phyloP scores from a whole-genome alignment of 2,329 filamentous ascomycete genomes.

The Colletotrichum salicis region DNA sequence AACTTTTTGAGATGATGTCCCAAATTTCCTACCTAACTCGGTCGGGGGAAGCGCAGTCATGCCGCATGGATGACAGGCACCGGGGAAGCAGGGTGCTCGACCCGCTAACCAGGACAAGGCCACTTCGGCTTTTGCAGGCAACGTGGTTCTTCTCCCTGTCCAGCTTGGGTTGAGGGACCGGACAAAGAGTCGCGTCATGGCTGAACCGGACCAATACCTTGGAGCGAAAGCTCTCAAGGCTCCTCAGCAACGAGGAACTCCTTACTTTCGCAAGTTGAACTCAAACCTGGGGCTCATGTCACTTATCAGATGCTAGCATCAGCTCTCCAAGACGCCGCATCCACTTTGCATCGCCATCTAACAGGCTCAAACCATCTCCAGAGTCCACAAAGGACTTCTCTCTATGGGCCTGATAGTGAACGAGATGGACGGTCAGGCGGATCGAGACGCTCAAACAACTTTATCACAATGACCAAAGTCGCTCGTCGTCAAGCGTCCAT shows the following conservation, averaged over 20 bases:
- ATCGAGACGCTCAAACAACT: slow-evolving; percentile 12
- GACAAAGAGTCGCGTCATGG: slow-evolving; percentile 26
- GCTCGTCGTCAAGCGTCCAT: background rate
- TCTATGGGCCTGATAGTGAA: slow-evolving; percentile 6
- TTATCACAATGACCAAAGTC: background rate
- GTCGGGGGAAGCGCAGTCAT: slow-evolving; percentile 21
- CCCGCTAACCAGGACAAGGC: slow-evolving; percentile 31
- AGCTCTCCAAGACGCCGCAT: slow-evolving; percentile 10
- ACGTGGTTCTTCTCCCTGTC: slow-evolving; percentile 20
- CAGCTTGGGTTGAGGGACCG: slow-evolving; percentile 22
- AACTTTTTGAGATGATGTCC: slow-evolving; percentile 13
- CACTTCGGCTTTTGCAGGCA: slow-evolving; percentile 24
- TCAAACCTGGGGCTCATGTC: slow-evolving; percentile 5
- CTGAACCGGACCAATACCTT: background rate
- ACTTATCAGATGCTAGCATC: slow-evolving; percentile 27
- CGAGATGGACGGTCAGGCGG: background rate
- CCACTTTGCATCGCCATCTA: slow-evolving; percentile 1
- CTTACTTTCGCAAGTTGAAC: slow-evolving; percentile 25
- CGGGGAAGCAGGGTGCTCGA: slow-evolving; percentile 33
- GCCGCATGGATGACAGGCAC: slow-evolving; percentile 25
- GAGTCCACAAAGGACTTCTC: background rate
- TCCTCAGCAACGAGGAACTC: background rate
- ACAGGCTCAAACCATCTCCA: background rate
- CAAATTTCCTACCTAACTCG: slow-evolving; percentile 17
- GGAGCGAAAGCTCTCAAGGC: background rate